Percentiles rank a stretch among this genome's conserved stretches.
Conservation (phyloP, 2,329 filamentous ascomycete species). For the Arthrobotrys iridis region DNA sequence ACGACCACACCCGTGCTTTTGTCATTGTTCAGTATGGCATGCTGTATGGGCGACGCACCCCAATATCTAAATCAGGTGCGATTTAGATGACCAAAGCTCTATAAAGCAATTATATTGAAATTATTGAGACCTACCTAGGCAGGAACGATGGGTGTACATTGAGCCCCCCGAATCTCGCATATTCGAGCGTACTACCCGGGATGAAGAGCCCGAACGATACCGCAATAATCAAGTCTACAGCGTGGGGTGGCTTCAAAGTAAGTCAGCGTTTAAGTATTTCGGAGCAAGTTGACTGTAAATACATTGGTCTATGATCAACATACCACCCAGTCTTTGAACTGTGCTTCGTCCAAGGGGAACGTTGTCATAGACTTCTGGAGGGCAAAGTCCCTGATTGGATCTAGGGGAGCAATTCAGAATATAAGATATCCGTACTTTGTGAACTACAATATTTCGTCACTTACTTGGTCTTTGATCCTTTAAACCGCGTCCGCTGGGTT, state of each 20-base stretch:
- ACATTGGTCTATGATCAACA: conserved; percentile 58
- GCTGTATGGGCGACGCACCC: conserved; percentile 86
- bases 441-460: not conserved
- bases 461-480: conserved; percentile 65
- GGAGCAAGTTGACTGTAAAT: not conserved
- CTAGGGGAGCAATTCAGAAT: conserved; percentile 63
- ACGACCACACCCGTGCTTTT: conserved; percentile 78
- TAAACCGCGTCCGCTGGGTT: conserved; percentile 78
- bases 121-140: conserved; percentile 72
- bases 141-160: conserved; percentile 94
- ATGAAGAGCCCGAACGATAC: conserved; percentile 95
- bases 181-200: conserved; percentile 76
- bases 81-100: not conserved
- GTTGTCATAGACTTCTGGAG: conserved; percentile 72
- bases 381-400: conserved; percentile 77
- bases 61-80: conserved; percentile 74
- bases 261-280: conserved; percentile 13
- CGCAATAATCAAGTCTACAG: conserved; percentile 82
- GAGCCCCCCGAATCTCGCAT: conserved; percentile 81
- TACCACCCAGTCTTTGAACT: conserved; percentile 81
- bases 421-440: not conserved
- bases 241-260: conserved; percentile 30
- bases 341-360: conserved; percentile 75
- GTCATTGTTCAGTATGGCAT: conserved; percentile 75
- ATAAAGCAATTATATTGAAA: not conserved